Evolutionary conservation across 2,329 filamentous ascomycete species (phyloP), one percentile per base, ranked within the genome.

Genomic region (Dothistroma pini): DNA sequence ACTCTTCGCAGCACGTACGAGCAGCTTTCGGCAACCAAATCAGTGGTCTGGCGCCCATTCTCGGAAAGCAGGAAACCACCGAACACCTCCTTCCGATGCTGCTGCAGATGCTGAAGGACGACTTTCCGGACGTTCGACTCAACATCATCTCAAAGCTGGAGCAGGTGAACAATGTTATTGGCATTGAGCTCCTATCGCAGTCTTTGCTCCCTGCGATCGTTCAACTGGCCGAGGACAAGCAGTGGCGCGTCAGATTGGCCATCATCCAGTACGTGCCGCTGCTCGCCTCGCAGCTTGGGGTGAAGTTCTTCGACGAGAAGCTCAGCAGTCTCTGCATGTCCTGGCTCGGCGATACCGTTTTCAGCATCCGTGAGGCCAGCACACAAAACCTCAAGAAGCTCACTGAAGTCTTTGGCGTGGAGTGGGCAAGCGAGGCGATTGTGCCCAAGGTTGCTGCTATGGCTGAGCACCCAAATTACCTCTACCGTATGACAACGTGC

Each of bases 121-220:
- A 99, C 74, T 97, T 97, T 77, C 95, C 95, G 22, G 95, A 99
- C 75, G 95, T 99, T 56, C 89, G 95, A 65, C 86, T 99, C 62
- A 96, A 99, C 79, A 99, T 99, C 76, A 99, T 99, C 73, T 97
- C 95, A n/a, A 99, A 99, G 79, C 87, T 99, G 58, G 96, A 99
- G 80, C 86, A 96, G 65, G 95, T 99, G 66, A 99, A 99, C 80
- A 91, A 97, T 79, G 95, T 99, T 63, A 99, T 99, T 75, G 95
- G 95, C 64, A 99, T 99, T 76, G 95, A 99, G 64, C 86, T 96
- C 19, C 87, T 99, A 54, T 97, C 95, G 52, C 93, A 97, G 76
- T 97, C 93, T 25, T 88, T 99, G 58, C 89, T 99, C 54, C 95
- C 96, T 12, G 95, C 95, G 50, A 99, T 99, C 72, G 92, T 97